Conservation (phyloP, 2,329 filamentous ascomycete genomes). For the Alternaria metachromatica region DNA sequence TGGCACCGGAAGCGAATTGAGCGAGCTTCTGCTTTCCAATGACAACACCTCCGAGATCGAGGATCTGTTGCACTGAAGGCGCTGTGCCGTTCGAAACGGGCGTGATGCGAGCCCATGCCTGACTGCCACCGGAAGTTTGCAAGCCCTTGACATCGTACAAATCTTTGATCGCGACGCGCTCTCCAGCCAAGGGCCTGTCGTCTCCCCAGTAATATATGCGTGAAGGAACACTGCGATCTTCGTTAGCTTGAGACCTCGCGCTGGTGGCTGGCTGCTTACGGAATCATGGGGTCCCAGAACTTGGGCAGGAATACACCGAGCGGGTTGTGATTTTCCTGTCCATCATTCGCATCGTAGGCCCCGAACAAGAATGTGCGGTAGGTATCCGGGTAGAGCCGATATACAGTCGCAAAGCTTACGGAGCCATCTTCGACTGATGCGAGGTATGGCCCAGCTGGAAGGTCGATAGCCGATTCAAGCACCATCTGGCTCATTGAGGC, state of each 20-base stretch:
- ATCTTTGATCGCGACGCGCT: conserved; percentile 39
- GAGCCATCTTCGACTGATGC: conserved; percentile 13
- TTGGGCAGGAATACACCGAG: conserved; percentile 35
- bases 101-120: conserved; percentile 32
- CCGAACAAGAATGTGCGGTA: conserved; percentile 41
- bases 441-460: conserved; percentile 42
- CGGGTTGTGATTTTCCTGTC: conserved; percentile 25
- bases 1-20: conserved; percentile 52
- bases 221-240: conserved; percentile 42
- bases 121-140: conserved; percentile 31
- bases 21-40: conserved; percentile 62
- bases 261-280: conserved; percentile 19
- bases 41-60: conserved; percentile 48
- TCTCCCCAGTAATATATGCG: conserved; percentile 49
- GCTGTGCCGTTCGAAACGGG: conserved; percentile 26
- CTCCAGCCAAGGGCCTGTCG: conserved; percentile 32
- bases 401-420: conserved; percentile 34
- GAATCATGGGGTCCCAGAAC: conserved; percentile 39
- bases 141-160: conserved; percentile 36
- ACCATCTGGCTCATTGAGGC: background rate
- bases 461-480: conserved; percentile 7
- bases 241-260: background rate
- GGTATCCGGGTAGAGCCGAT: conserved; percentile 39
- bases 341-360: conserved; percentile 36
- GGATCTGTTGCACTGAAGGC: conserved; percentile 31